Percentiles rank a stretch among this genome's conserved stretches.
Conservation (phyloP, 495 filamentous ascomycete genomes). For the Penicillium robsamsonii region DNA sequence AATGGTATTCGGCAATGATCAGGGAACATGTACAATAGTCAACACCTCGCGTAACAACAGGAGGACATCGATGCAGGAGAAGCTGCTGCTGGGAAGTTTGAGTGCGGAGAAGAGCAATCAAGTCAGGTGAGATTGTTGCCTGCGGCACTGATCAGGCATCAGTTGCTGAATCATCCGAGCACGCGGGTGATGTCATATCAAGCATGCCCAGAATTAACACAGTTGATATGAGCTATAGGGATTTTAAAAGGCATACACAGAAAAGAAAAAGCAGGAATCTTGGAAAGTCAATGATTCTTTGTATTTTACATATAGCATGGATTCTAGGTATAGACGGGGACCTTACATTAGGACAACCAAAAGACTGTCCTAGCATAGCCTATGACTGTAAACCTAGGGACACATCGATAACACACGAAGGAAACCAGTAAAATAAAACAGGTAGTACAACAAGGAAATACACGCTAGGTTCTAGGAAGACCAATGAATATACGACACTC, state of each 20-base stretch:
- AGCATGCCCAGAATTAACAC: background rate
- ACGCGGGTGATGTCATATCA: conserved; percentile 21
- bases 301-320: conserved; percentile 32
- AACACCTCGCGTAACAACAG: conserved; percentile 8
- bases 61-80: conserved; percentile 10
- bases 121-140: conserved; percentile 36
- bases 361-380: conserved; percentile 17
- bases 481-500: conserved; percentile 31
- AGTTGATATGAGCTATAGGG: background rate
- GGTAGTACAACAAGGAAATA: conserved; percentile 29
- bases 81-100: conserved; percentile 23
- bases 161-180: conserved; percentile 24
- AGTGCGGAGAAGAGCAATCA: conserved; percentile 32
- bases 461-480: conserved; percentile 34
- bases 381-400: conserved; percentile 26
- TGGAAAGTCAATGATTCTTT: conserved; percentile 24
- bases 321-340: conserved; percentile 24
- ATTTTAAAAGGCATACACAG: background rate
- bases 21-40: conserved; percentile 3
- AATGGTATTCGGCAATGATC: conserved; percentile 12
- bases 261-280: background rate
- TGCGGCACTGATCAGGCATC: conserved; percentile 17
- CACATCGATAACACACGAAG: conserved; percentile 30
- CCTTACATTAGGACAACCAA: background rate
- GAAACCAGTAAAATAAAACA: conserved; percentile 27